Evolutionary conservation across 2,329 filamentous ascomycete genomes (phyloP).

Genomic region (Xylogone sp.): DNA sequence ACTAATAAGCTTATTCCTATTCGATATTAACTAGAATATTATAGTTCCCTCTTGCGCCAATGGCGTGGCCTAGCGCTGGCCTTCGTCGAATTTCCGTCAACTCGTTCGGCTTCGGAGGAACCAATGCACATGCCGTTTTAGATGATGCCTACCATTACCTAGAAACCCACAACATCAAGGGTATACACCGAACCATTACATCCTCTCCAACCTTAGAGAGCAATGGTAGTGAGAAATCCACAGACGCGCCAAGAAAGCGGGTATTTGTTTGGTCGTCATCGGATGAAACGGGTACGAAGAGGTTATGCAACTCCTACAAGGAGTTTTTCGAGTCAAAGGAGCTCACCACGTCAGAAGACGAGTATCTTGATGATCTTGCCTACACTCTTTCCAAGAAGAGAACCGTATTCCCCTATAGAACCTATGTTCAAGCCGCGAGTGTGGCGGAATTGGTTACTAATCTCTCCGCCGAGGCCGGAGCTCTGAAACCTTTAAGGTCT

Average conservation of each 20-base stretch:
- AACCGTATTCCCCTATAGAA: conserved; percentile 5
- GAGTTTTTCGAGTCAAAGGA: too few species aligned
- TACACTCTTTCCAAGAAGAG: conserved; percentile 6
- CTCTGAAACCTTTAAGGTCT: not conserved
- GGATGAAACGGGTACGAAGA: too few species aligned
- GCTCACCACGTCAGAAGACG: not conserved
- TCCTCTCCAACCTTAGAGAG: not conserved
- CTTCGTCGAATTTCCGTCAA: conserved; percentile 7
- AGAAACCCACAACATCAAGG: not conserved
- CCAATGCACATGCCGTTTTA: conserved; percentile 14
- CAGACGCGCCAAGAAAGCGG: too few species aligned
- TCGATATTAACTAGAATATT: too few species aligned
- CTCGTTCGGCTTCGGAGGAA: conserved; percentile 15
- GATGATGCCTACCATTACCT: conserved; percentile 3
- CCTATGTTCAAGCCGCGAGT: not conserved
- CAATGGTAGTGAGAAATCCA: not conserved
- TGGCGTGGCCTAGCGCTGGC: not conserved
- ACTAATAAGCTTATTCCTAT: too few species aligned
- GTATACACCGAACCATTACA: not conserved
- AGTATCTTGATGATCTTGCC: conserved; percentile 7
- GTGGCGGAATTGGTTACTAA: not conserved
- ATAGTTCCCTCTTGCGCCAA: too few species aligned
- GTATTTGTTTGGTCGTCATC: too few species aligned
- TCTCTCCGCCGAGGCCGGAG: not conserved
- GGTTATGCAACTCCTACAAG: too few species aligned